These are phyloP conservation scores for Solanum virginianum DNA, from an alignment of 257 asterid genomes.

Conservation along the genomic window DNA sequence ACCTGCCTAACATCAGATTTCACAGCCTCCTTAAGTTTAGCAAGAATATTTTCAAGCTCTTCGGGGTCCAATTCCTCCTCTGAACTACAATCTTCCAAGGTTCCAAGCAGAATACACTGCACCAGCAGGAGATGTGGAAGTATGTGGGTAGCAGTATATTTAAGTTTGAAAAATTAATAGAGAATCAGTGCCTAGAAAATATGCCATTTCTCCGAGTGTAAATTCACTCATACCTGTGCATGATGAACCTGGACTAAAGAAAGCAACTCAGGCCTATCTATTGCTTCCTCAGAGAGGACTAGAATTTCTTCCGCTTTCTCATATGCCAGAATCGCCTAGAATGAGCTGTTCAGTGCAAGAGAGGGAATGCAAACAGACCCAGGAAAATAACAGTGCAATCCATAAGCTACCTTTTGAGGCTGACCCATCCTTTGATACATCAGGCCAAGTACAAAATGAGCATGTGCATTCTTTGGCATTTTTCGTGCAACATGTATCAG, in stretches of 20 bases:
- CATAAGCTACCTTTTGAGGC: slow-evolving; percentile 73
- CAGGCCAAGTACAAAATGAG: slow-evolving; percentile 91
- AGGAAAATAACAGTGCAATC: background rate
- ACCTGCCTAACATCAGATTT: slow-evolving; percentile 80
- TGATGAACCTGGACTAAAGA: slow-evolving; percentile 88
- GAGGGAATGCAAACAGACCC: slow-evolving; percentile 2
- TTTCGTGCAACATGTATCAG: slow-evolving; percentile 87
- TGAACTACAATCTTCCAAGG: slow-evolving; percentile 53
- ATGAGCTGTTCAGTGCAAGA: slow-evolving; percentile 2
- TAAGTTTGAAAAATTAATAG: background rate
- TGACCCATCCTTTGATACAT: slow-evolving; percentile 99
- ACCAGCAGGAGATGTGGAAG: background rate
- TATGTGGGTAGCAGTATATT: background rate
- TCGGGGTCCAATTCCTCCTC: slow-evolving; percentile 68
- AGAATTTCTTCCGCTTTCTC: slow-evolving; percentile 91
- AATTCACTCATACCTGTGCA: slow-evolving; percentile 53
- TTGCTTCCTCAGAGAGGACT: slow-evolving; percentile 88
- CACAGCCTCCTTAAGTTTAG: slow-evolving; percentile 60
- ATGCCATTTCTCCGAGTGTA: background rate
- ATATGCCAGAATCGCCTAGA: slow-evolving; percentile 71
- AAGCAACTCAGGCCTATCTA: slow-evolving; percentile 93
- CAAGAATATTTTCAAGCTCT: slow-evolving; percentile 73
- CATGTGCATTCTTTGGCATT: slow-evolving; percentile 96
- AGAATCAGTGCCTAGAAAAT: background rate
- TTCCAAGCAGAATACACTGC: slow-evolving; percentile 84